Evolutionary conservation across 2,329 filamentous ascomycete species (phyloP), one percentile per base, ranked within the genome.

Genomic region (Trichoderma sp.): DNA sequence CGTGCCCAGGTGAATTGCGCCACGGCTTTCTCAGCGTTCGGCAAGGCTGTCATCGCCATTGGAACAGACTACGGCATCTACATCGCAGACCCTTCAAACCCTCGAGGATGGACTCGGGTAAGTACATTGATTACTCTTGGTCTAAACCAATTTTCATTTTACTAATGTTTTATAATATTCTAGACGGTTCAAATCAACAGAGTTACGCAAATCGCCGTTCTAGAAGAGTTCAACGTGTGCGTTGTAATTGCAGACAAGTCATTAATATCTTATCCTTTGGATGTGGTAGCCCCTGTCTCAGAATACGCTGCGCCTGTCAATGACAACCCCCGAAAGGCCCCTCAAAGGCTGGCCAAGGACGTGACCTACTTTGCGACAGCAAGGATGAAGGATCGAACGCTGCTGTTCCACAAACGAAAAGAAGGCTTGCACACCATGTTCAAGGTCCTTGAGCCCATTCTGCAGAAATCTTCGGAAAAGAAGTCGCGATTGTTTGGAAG

Each of bases 361-460:
- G 94, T 99, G 24, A 92, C 94, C 16, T 99, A 98, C 84, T 99
- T 99, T 78, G 93, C 94, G 18, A 96, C 94, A 1, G 96, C 95
- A 11, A 89, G 92, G 70, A 97, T 99, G 94, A 99, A 99, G 83
- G 96, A 99, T 70, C 89, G 96, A 8, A 94, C 91, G 72, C 84
- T 99, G 8, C 89, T 99, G 32, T 95, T 99, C 79, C 99, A 98
- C 86, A 98, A 98, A 82, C 96, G 96, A 78, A 92, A 93, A 71
- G 96, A 98, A 78, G 91, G 91, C 32, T 85, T 97, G 70, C 93
- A 94, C 75, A 97, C 93, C 28, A 97, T 92, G 0, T 98, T 99
- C 86, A 98, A 94, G 82, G 94, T 99, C 14, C 88, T 99, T 10
- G 96, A 99, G 78, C 96, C 96, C 0, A 93, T 99, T 30, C 92